Conservation (phyloP, 345 rosid genomes). For the Acer negundo region DNA sequence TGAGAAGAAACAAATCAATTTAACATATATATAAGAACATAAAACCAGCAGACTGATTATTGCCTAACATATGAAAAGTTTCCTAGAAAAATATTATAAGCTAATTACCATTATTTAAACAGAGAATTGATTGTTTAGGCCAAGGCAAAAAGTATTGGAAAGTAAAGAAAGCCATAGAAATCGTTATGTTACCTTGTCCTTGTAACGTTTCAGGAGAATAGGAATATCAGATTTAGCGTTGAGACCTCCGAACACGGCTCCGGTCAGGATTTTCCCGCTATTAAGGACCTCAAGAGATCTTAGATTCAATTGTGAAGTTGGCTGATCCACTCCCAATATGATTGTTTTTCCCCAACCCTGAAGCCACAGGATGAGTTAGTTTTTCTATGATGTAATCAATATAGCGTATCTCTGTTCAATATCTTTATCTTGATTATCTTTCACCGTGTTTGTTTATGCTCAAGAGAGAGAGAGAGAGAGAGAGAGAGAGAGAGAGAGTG, state of each 20-base stretch:
- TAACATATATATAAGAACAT: neutral
- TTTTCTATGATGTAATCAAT: too few species aligned
- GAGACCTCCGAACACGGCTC: conserved; percentile 76
- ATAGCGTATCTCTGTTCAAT: too few species aligned
- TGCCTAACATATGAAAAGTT: too few species aligned
- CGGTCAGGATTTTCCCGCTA: conserved; percentile 54
- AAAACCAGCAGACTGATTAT: neutral
- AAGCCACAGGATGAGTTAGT: neutral
- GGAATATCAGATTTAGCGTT: conserved; percentile 86
- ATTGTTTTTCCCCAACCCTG: conserved; percentile 96
- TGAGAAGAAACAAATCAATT: conserved; percentile 19
- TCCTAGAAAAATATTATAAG: neutral
- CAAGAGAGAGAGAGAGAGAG: conserved; percentile 1
- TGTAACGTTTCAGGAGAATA: conserved; percentile 63
- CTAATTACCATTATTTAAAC: neutral
- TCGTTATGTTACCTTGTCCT: conserved; percentile 48
- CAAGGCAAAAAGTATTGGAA: neutral
- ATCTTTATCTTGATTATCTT: neutral
- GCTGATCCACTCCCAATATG: conserved; percentile 75
- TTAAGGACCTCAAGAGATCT: conserved; percentile 60
- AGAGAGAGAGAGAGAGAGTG: neutral
- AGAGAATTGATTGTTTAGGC: neutral
- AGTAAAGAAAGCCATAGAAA: neutral
- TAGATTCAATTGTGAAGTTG: conserved; percentile 56
- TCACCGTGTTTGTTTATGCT: neutral